A percentile compares a stretch with the other conserved stretches of the same genome.
Evolutionary conservation across 2,329 filamentous ascomycete genomes (phyloP).

Genomic region (Penicillium nordicum): DNA sequence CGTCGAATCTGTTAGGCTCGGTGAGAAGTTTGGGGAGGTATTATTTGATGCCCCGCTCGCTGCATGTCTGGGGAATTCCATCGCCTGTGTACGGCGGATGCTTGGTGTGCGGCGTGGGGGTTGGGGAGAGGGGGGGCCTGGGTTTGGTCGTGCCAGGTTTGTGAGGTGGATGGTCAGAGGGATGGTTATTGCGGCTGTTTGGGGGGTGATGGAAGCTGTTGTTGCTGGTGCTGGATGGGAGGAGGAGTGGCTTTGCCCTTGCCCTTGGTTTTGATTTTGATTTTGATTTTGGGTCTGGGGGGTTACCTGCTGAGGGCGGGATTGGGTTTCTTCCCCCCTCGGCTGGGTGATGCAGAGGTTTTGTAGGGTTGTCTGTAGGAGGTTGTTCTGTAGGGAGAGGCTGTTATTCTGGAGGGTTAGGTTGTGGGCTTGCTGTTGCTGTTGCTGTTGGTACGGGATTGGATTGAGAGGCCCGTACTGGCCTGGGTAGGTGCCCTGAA

Average conservation of each 20-base stretch:
- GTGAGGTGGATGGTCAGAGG: neutral
- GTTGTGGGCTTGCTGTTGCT: neutral
- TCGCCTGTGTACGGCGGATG: neutral
- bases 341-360: neutral
- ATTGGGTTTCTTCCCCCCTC: neutral
- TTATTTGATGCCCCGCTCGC: neutral
- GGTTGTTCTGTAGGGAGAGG: constrained; percentile 7
- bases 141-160: neutral
- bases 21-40: neutral
- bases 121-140: neutral
- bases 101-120: neutral
- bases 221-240: neutral
- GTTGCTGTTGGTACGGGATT: constrained; percentile 11
- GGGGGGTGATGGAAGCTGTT: neutral
- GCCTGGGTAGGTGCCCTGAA: constrained; percentile 3
- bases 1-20: neutral
- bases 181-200: neutral
- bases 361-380: constrained; percentile 7
- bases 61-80: neutral
- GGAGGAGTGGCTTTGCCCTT: neutral
- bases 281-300: neutral
- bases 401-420: constrained; percentile 6
- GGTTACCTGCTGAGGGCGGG: neutral
- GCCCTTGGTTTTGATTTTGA: neutral
- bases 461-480: constrained; percentile 9